These are phyloP conservation scores for Ogataea thermomethanolica DNA, from an alignment of 805 yeast species.

Conservation along the genomic window DNA sequence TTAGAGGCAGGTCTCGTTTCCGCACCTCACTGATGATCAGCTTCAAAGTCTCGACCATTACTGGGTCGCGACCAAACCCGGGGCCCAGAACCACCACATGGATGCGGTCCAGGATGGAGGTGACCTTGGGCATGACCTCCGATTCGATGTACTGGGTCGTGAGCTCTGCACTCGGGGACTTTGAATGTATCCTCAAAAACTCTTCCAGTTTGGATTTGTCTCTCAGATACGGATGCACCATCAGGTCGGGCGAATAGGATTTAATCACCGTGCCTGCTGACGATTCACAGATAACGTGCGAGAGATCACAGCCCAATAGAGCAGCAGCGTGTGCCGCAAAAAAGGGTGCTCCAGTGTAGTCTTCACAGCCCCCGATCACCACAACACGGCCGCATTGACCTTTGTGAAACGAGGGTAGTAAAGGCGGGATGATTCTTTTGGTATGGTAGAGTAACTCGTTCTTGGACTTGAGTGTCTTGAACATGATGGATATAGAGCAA, in stretches of 20 bases:
- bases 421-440: constrained; percentile 67
- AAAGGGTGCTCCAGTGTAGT: constrained; percentile 95
- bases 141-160: constrained; percentile 34
- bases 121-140: constrained; percentile 54
- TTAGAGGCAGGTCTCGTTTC: constrained; percentile 59
- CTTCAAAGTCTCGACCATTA: constrained; percentile 61
- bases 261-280: constrained; percentile 80
- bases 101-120: constrained; percentile 53
- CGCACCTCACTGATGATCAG: constrained; percentile 55
- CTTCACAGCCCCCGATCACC: constrained; percentile 92
- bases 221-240: constrained; percentile 90
- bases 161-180: constrained; percentile 13
- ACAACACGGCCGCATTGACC: constrained; percentile 89
- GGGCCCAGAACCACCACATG: constrained; percentile 91
- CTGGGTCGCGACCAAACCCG: constrained; percentile 81
- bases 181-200: constrained; percentile 2
- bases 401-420: constrained; percentile 68
- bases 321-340: constrained; percentile 86
- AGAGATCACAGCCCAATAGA: constrained; percentile 79
- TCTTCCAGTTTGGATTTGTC: constrained; percentile 37
- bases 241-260: constrained; percentile 83
- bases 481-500: constrained; percentile 3
- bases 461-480: constrained; percentile 9
- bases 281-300: constrained; percentile 84
- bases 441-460: constrained; percentile 35